Evolutionary conservation across 179 eudicot species (phyloP), one percentile per base, ranked within the genome.

Genomic region (Gypsophila paniculata): DNA sequence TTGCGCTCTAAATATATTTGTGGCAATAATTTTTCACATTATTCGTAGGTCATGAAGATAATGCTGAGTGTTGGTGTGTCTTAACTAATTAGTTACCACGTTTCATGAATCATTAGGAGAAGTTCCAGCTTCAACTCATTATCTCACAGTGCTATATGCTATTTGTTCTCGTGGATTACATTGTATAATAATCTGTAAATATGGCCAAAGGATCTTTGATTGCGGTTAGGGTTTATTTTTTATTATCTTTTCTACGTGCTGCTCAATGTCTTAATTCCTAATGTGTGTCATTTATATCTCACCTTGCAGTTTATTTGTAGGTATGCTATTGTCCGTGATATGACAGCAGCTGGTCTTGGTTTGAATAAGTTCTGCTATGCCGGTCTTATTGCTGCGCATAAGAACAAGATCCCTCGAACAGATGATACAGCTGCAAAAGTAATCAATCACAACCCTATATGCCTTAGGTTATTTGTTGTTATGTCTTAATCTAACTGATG

Each of bases 271-370:
- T 5, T 8, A 55, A 21, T 26, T 39, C 65, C 61, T 21, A 59
- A 7, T 17, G 22, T 60, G 66, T 51, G 38, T 0, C 32, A 17
- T 49, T n/a, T 65, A 55, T 64, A 44, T 17, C 61, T 71, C 55
- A 76, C 63, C 68, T 60, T 25, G 58, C 46, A 53, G 19, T 13
- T 57, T 64, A 19, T 77, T 58, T 79, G 29, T 83, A 92, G 98
- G 82, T 80, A 84, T 80, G 94, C 94, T 53, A 91, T 93, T 81
- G 96, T 93, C 72, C 87, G 97, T 69, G 98, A 93, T 81, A 93
- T 93, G 98, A 93, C 91, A 68, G 90, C 97, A 18, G 93, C 94
- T 79, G 98, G 98, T 76, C 97, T 93, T 73, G 98, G 98, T 67
- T 81, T 93, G 79, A 93, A 93, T 82, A 91, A 88, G 75, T 93